Evolutionary conservation across 2,329 filamentous ascomycete genomes (phyloP), one percentile per base, ranked within the genome.

Genomic region (Leptographium galeiforme): DNA sequence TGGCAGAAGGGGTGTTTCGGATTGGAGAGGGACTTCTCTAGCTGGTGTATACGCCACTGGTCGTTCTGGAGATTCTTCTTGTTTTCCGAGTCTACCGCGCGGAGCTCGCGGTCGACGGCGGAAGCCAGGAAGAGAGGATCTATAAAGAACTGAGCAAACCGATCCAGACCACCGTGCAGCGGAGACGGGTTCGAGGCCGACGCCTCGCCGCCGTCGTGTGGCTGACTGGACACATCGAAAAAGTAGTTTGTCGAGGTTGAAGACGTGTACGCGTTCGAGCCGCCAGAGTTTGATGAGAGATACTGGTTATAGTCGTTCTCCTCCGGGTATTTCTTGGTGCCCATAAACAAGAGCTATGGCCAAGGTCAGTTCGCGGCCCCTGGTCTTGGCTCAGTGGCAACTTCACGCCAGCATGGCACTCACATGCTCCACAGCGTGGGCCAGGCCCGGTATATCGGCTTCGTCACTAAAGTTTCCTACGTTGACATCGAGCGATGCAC

Each of bases 271-370:
- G 93, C 93, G 67, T 98, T 98, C 33, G 90, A 95, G 64, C 85
- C 82, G 53, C 93, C 93, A 11, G 89, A 95, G 67, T 96, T 85
- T 56, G 87, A 78, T 51, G 89, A 87, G 52, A 98, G 79, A 67
- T 95, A 98, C 65, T 91, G 85, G 63, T 88, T 89, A 73, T 98
- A 98, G 59, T 87, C 91, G 68, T 98, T 97, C 70, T 96, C 91
- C 65, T 84, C 80, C 0, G 93, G 93, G 64, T 93, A 98, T 79
- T 97, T 98, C 68, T 95, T 85, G 8, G 93, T 98, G 50, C 93
- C 93, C 93, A 98, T 97, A 72, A 98, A 98, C 30, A 98, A 73
- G 59, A 96, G 72, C 76, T 83, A 57, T 8, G 6, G 54, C 32
- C 33, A n/a, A 14, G n/a, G 40, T 51, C n/a, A 51, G 50, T 19